Evolutionary conservation across 169 alveolate species (phyloP).

Genomic region (Plasmodium blacklocki): DNA sequence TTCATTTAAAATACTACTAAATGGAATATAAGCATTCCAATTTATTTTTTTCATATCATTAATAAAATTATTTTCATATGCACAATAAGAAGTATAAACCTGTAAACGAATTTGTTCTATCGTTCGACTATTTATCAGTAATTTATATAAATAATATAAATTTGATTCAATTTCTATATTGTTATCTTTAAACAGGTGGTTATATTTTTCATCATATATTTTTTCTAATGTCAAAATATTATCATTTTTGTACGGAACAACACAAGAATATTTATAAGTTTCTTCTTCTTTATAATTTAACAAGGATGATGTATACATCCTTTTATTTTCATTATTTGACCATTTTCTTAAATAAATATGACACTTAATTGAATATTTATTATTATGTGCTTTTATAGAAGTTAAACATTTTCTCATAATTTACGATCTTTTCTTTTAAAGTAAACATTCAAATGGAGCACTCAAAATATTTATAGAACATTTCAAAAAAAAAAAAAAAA

Average conservation of each 20-base stretch:
- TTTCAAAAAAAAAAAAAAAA: neutral
- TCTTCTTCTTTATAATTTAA: conserved; percentile 15
- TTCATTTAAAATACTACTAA: conserved; percentile 34
- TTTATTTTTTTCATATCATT: conserved; percentile 45
- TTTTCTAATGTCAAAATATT: conserved; percentile 30
- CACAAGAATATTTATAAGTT: conserved; percentile 46
- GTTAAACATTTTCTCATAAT: conserved; percentile 24
- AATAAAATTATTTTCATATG: conserved; percentile 63
- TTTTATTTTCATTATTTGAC: neutral
- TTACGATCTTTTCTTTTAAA: neutral
- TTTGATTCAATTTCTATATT: conserved; percentile 65
- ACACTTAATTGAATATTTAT: too few relatives aligned
- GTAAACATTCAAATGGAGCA: neutral
- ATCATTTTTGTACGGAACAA: conserved; percentile 71
- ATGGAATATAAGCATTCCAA: conserved; percentile 66
- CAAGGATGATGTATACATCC: neutral
- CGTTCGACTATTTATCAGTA: conserved; percentile 57
- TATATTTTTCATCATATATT: conserved; percentile 25
- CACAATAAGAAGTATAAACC: conserved; percentile 52
- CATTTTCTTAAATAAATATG: neutral
- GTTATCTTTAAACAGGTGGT: conserved; percentile 49
- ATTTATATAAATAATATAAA: conserved; percentile 36
- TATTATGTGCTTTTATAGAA: neutral
- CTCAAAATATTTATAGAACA: neutral
- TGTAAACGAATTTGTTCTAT: conserved; percentile 65